Conservation (phyloP, 768 basidiomycete genomes). For the Trametes coccinea region DNA sequence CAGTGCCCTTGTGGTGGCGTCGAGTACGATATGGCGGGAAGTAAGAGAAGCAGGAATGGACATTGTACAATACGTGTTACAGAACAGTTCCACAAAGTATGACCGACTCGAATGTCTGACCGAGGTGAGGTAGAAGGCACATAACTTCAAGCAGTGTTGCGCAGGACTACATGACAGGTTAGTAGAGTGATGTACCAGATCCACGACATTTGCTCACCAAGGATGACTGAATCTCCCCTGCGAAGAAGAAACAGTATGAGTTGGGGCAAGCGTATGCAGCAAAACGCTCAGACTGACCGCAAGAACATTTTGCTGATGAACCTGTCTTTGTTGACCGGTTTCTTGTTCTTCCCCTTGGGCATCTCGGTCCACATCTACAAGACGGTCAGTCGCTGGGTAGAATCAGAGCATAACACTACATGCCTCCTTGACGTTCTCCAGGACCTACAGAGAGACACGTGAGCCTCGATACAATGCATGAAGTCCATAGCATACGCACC, state of each 20-base stretch:
- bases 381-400: neutral
- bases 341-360: constrained; percentile 98
- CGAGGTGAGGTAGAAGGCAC: neutral
- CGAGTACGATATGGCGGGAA: neutral
- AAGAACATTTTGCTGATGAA: constrained; percentile 99
- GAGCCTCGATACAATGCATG: neutral
- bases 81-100: constrained; percentile 12
- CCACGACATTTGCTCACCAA: constrained; percentile 60
- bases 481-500: constrained; percentile 48
- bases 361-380: constrained; percentile 97
- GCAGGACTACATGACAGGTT: constrained; percentile 54
- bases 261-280: neutral
- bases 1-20: neutral
- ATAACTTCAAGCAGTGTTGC: constrained; percentile 38
- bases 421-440: constrained; percentile 98
- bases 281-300: constrained; percentile 50
- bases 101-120: neutral
- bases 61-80: constrained; percentile 23
- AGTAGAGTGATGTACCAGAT: constrained; percentile 8
- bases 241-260: constrained; percentile 17
- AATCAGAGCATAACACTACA: constrained; percentile 24
- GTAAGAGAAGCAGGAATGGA: constrained; percentile 2
- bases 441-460: constrained; percentile 53
- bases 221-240: constrained; percentile 96
- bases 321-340: constrained; percentile 97